Base-by-base conservation (phyloP, 164 flowering plant species). In the Cinnamomum chago region DNA sequence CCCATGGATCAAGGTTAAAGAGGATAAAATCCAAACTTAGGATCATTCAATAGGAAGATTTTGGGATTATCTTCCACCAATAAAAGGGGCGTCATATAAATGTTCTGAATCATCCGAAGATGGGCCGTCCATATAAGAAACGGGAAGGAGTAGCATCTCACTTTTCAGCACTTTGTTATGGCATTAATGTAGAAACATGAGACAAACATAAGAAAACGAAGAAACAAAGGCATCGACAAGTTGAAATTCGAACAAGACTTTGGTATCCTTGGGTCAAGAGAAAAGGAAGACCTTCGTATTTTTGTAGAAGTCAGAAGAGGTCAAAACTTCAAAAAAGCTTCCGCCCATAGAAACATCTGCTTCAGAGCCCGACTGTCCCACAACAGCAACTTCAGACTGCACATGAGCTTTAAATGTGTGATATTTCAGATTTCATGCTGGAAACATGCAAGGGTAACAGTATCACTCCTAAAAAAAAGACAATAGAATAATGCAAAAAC, bases 231-330 rank as follows among this genome's bases (percentile, higher is more conserved):
- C n/a, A 55, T 55, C 13, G 5, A 20, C 47, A 55, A 3, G 60
- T 55, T 55, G 20, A 55, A 55, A 55, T 55, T 55, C 2, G 60
- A 55, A 15, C 60, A 14, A 55, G 60, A 55, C 5, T 3, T 20
- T 1, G 7, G 60, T 17, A 55, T 17, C 60, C 7, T 17, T 5
- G 60, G 5, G 17, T 15, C n/a, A 15, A 55, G 60, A 55, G 18
- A 30, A 7, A 67, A 27, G 20, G 55, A 60, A 75, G 30, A 91
- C 99, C 97, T 85, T 89, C 51, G 96, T 90, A 76, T 89, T 92
- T 84, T 90, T 93, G 68, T 93, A 95, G 69, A 89, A 85, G 1
- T 93, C 90, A 6, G 98, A 95, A 72, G 95, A 80, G 33, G 91
- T 93, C 66, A 95, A 82, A 23, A 78, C 80, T 80, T 93, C 97